A percentile compares a stretch with the other conserved stretches of the same genome.
Evolutionary conservation across 192 early-diverging fungal genomes (phyloP).

Genomic region (Coemansia sp.): DNA sequence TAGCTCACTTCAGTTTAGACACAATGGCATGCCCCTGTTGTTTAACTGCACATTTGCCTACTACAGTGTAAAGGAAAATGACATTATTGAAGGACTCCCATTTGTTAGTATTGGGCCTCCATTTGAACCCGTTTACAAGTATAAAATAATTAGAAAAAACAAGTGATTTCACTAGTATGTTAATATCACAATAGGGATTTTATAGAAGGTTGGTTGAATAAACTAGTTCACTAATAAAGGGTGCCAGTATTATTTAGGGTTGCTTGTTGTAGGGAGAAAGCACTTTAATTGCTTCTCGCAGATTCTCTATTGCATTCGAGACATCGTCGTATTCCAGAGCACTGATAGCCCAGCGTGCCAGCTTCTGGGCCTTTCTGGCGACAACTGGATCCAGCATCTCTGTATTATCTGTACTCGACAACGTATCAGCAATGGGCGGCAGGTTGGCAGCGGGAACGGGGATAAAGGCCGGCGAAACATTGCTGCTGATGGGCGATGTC

Average conservation of each 20-base stretch:
- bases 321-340: conserved; percentile 95
- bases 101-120: no score
- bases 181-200: no score
- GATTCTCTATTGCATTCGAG: conserved; percentile 71
- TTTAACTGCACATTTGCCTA: no score
- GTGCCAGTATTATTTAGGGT: background rate
- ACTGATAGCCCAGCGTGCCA: conserved; percentile 87
- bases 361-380: conserved; percentile 74
- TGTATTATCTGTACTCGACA: background rate
- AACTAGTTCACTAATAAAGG: no score
- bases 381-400: conserved; percentile 51
- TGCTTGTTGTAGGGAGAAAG: conserved; percentile 26
- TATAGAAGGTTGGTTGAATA: no score
- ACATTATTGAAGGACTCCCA: no score
- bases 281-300: conserved; percentile 61
- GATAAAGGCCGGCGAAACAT: conserved; percentile 13
- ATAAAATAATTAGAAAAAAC: no score
- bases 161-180: no score
- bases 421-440: background rate
- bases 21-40: no score
- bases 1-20: no score
- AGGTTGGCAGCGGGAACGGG: conserved; percentile 34
- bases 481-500: background rate
- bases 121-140: no score
- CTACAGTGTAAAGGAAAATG: no score